These are phyloP conservation scores for Boletellus ananas DNA, from an alignment of 768 basidiomycete species.

Conservation along the genomic window DNA sequence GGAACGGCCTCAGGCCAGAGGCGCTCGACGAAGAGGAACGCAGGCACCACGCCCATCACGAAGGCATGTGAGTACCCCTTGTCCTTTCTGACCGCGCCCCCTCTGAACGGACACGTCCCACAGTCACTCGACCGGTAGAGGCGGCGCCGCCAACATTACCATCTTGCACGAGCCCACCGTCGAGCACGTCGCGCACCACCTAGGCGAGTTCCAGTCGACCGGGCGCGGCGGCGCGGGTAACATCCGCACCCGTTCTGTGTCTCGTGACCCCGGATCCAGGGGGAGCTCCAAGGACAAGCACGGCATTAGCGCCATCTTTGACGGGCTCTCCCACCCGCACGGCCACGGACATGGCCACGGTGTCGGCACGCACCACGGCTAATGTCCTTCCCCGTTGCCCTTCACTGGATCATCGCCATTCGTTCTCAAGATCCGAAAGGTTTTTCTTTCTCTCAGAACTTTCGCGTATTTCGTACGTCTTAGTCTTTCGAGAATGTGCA, in stretches of 20 bases:
- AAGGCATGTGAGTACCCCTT: slow-evolving; percentile 40
- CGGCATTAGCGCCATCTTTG: slow-evolving; percentile 28
- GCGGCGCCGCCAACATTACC: slow-evolving; percentile 62
- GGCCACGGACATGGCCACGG: background rate
- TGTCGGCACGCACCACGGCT: background rate
- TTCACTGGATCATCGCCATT: too few species aligned
- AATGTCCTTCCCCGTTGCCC: background rate
- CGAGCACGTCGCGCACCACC: slow-evolving; percentile 30
- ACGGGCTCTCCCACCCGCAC: slow-evolving; percentile 27
- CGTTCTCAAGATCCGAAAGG: too few species aligned
- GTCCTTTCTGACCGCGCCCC: background rate
- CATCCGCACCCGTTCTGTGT: slow-evolving; percentile 42
- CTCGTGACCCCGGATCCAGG: slow-evolving; percentile 26
- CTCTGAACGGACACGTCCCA: background rate
- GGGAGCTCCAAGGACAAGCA: slow-evolving; percentile 28
- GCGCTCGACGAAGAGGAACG: slow-evolving; percentile 35
- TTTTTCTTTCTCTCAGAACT: too few species aligned
- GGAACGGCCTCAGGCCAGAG: slow-evolving; percentile 18
- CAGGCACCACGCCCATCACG: slow-evolving; percentile 26
- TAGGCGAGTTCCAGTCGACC: slow-evolving; percentile 35
- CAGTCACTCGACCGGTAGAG: slow-evolving; percentile 67
- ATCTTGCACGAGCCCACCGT: slow-evolving; percentile 33
- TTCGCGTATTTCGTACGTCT: too few species aligned
- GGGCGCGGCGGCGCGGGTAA: slow-evolving; percentile 67
- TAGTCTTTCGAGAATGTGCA: too few species aligned